phyloP scores from a whole-genome alignment of 148 eudicot genomes.

The Agrostemma githago region DNA sequence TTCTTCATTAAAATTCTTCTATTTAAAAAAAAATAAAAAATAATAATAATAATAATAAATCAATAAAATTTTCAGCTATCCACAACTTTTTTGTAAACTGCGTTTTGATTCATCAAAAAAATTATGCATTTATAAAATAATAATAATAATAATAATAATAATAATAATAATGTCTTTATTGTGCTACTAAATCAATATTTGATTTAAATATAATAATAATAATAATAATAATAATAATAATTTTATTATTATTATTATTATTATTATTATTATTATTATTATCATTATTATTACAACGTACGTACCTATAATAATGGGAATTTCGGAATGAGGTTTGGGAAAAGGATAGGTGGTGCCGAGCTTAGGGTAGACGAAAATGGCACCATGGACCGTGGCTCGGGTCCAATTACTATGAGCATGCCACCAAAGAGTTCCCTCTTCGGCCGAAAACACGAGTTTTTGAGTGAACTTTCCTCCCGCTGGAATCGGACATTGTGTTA shows the following conservation, averaged over 20 bases:
- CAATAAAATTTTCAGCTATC: too few species aligned
- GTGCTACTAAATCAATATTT: too few species aligned
- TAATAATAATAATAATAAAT: not conserved
- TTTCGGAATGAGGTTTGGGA: constrained; percentile 51
- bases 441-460: constrained; percentile 40
- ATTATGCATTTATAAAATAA: too few species aligned
- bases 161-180: too few species aligned
- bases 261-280: too few species aligned
- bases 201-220: too few species aligned
- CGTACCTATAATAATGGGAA: constrained; percentile 62
- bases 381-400: constrained; percentile 86
- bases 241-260: too few species aligned
- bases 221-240: too few species aligned
- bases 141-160: too few species aligned
- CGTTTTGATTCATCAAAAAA: not conserved
- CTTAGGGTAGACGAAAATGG: constrained; percentile 56
- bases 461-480: constrained; percentile 56
- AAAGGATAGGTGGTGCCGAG: constrained; percentile 55
- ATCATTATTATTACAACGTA: too few species aligned
- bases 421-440: constrained; percentile 95
- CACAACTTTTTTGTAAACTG: constrained; percentile 41
- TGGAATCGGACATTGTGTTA: constrained; percentile 67
- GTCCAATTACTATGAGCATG: constrained; percentile 76
- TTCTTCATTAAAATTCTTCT: too few species aligned
- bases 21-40: too few species aligned